phyloP scores from a whole-genome alignment of 495 filamentous ascomycete genomes.

The Hamigera avellanea region DNA sequence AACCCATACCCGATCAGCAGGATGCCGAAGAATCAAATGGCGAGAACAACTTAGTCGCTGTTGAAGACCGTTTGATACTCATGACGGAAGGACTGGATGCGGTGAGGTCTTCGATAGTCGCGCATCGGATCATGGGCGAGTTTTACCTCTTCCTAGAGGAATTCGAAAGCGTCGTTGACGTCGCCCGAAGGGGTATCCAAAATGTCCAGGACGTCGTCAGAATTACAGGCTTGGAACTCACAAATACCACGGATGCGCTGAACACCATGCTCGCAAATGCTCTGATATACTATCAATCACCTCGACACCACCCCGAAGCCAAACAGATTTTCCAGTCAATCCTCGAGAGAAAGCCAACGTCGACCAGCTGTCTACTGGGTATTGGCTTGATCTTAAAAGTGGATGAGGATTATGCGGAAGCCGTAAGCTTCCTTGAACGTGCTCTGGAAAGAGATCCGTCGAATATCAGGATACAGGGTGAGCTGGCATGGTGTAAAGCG shows the following conservation, averaged over 20 bases:
- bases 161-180: slow-evolving; percentile 70
- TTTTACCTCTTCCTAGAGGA: slow-evolving; percentile 82
- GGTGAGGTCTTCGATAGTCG: slow-evolving; percentile 60
- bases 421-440: slow-evolving; percentile 63
- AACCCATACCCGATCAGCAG: slow-evolving; percentile 17
- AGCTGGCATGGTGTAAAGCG: slow-evolving; percentile 83
- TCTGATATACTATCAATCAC: slow-evolving; percentile 76
- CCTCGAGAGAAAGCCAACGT: slow-evolving; percentile 55
- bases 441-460: slow-evolving; percentile 57
- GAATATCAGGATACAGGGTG: slow-evolving; percentile 66
- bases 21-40: slow-evolving; percentile 22
- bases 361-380: slow-evolving; percentile 73
- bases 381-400: slow-evolving; percentile 87
- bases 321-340: slow-evolving; percentile 70
- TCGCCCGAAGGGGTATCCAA: slow-evolving; percentile 57
- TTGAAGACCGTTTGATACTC: slow-evolving; percentile 62
- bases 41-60: slow-evolving; percentile 39
- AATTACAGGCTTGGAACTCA: slow-evolving; percentile 53
- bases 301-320: slow-evolving; percentile 81
- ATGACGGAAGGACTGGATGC: slow-evolving; percentile 75
- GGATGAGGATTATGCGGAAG: slow-evolving; percentile 72
- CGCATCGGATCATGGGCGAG: slow-evolving; percentile 73
- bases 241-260: slow-evolving; percentile 58
- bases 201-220: slow-evolving; percentile 46
- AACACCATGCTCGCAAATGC: slow-evolving; percentile 70